Conservation (phyloP, 2,329 filamentous ascomycete species). For the Spiromastix sp. region DNA sequence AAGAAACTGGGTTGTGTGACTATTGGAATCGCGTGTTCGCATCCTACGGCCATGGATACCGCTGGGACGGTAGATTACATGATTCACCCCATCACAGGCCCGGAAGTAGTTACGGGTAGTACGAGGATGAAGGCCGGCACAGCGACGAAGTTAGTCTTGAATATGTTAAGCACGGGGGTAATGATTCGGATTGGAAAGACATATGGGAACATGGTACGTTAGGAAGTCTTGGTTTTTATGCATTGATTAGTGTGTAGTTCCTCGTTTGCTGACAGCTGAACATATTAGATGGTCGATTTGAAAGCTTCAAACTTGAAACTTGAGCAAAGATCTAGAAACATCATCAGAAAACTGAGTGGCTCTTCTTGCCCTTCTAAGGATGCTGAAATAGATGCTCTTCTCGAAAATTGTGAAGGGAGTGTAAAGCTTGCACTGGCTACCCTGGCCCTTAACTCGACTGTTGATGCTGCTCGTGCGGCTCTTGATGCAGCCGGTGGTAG, state of each 20-base stretch:
- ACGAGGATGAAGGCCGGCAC: constrained; percentile 38
- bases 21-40: constrained; percentile 30
- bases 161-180: constrained; percentile 35
- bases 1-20: constrained; percentile 26
- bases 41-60: constrained; percentile 22
- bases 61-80: constrained; percentile 21
- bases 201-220: constrained; percentile 31
- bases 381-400: constrained; percentile 18
- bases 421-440: constrained; percentile 26
- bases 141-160: constrained; percentile 35
- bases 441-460: constrained; percentile 15
- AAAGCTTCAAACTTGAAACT: constrained; percentile 31
- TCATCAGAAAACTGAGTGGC: constrained; percentile 19
- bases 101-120: constrained; percentile 37
- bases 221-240: not conserved
- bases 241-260: not conserved
- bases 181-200: constrained; percentile 35
- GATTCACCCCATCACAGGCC: constrained; percentile 31
- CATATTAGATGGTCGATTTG: constrained; percentile 25
- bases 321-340: constrained; percentile 24
- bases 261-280: not conserved
- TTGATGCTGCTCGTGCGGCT: constrained; percentile 16
- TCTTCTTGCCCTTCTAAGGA: constrained; percentile 14
- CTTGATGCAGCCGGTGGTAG: constrained; percentile 17
- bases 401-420: constrained; percentile 19